Evolutionary conservation across 148 eudicot genomes (phyloP), one percentile per base, ranked within the genome.

Genomic region (Chenopodium album): DNA sequence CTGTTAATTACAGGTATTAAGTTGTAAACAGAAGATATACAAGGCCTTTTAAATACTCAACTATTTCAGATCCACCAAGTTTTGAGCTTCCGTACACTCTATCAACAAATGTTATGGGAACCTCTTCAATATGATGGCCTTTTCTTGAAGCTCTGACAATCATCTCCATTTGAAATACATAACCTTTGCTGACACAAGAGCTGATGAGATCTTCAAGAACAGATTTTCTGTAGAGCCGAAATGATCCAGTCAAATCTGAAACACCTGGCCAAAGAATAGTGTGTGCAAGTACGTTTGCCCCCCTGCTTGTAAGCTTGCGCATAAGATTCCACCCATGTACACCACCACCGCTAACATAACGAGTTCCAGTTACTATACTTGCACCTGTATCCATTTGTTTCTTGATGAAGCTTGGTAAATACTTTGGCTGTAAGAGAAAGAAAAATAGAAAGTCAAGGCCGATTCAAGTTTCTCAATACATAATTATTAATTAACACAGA

Each of bases 241-340:
- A 96, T 67, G 99, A 96, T 78, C 97, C 99, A 85, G 99, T 96
- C 83, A 96, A 89, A 87, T 96, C 99, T n/a, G 99, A 96, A 79
- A 92, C 99, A 83, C 98, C 98, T 2, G 99, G 99, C 99, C 98
- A 94, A 72, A 96, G 98, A 84, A 96, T 86, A 62, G 98, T 96
- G 4, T 94, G 95, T 52, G 99, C 99, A 84, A 96, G 96, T 70
- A 94, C 99, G 86, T 96, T 96, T 16, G 99, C 98, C 84, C 98
- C 99, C 71, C 99, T 89, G 88, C 99, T 96, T 11, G 98, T 96
- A 86, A 96, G 85, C 84, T 96, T 96, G 80, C 98, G 98, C 99
- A 92, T 91, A 44, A 95, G 92, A 84, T 90, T 95, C 98, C 98
- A 96, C 41, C 99, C 99, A 78, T 96, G 99, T 46, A 96, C 98